Evolutionary conservation across 2,329 filamentous ascomycete species (phyloP).

Genomic region (Ophiostoma ulmi): DNA sequence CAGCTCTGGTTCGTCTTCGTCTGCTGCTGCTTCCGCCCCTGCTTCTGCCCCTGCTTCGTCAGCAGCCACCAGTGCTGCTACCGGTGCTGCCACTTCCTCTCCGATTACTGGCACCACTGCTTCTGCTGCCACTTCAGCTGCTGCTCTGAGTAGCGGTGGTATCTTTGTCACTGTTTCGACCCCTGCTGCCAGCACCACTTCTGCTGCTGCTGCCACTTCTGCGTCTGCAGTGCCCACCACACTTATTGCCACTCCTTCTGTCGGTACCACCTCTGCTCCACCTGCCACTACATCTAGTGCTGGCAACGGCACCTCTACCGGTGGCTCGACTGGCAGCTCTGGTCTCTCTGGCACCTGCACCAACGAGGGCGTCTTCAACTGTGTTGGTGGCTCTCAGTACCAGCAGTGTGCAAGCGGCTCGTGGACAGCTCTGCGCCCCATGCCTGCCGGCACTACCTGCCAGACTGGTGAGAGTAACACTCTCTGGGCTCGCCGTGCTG

Average conservation of each 20-base stretch:
- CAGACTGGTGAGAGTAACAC: slow-evolving; percentile 34
- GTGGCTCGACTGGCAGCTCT: slow-evolving; percentile 33
- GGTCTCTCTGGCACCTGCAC: slow-evolving; percentile 39
- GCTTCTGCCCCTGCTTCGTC: slow-evolving; percentile 3
- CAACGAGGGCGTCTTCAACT: slow-evolving; percentile 48
- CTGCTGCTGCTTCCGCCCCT: slow-evolving; percentile 6
- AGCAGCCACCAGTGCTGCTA: not conserved
- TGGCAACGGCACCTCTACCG: slow-evolving; percentile 17
- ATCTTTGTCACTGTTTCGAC: slow-evolving; percentile 39
- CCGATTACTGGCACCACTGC: not conserved
- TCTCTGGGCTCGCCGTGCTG: slow-evolving; percentile 27
- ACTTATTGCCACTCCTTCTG: not conserved
- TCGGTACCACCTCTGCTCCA: slow-evolving; percentile 22
- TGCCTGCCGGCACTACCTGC: slow-evolving; percentile 46
- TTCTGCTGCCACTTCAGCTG: not conserved
- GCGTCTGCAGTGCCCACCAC: slow-evolving; percentile 39
- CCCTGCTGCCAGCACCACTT: not conserved
- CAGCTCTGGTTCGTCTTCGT: slow-evolving; percentile 31
- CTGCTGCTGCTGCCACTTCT: not conserved
- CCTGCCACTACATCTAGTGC: slow-evolving; percentile 19
- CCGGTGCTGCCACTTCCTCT: not conserved
- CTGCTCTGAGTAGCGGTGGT: slow-evolving; percentile 29
- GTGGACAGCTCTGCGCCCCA: slow-evolving; percentile 41
- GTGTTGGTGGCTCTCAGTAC: slow-evolving; percentile 43
- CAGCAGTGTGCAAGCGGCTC: slow-evolving; percentile 48